Percentiles rank a stretch among this genome's conserved stretches.
These are phyloP conservation scores for Sugiyamaella qingdaonensis DNA, from an alignment of 805 yeast genomes.

Conservation along the genomic window DNA sequence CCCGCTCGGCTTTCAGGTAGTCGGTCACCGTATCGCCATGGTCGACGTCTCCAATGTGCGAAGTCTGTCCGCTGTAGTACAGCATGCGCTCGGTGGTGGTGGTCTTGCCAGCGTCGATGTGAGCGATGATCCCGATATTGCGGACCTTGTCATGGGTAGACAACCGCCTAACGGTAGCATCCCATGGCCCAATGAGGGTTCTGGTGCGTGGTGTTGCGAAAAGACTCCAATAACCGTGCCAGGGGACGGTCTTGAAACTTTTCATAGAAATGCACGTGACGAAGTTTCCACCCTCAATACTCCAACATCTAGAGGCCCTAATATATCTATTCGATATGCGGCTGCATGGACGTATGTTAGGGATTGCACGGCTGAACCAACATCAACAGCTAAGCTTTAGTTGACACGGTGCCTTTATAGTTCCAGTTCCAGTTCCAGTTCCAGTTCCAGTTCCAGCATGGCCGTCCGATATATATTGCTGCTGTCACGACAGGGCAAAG, in stretches of 20 bases:
- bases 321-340: neutral
- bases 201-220: neutral
- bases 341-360: too few relatives aligned
- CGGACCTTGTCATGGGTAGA: conserved; percentile 39
- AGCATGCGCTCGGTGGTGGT: conserved; percentile 96
- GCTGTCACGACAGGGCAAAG: conserved; percentile 92
- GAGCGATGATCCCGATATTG: conserved; percentile 97
- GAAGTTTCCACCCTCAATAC: neutral
- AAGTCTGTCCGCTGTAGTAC: conserved; percentile 78
- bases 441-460: conserved; percentile 45
- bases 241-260: neutral
- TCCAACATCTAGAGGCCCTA: neutral
- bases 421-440: too few relatives aligned
- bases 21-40: conserved; percentile 97
- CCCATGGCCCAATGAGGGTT: neutral
- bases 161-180: neutral
- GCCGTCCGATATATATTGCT: conserved; percentile 74
- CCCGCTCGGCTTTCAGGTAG: conserved; percentile 81
- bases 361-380: too few relatives aligned
- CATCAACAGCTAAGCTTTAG: too few relatives aligned
- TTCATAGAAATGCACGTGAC: neutral
- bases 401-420: too few relatives aligned
- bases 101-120: conserved; percentile 97
- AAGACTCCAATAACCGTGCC: neutral
- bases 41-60: conserved; percentile 83